These are phyloP conservation scores for Starmerella powellii DNA, from an alignment of 805 yeast genomes.

Conservation along the genomic window DNA sequence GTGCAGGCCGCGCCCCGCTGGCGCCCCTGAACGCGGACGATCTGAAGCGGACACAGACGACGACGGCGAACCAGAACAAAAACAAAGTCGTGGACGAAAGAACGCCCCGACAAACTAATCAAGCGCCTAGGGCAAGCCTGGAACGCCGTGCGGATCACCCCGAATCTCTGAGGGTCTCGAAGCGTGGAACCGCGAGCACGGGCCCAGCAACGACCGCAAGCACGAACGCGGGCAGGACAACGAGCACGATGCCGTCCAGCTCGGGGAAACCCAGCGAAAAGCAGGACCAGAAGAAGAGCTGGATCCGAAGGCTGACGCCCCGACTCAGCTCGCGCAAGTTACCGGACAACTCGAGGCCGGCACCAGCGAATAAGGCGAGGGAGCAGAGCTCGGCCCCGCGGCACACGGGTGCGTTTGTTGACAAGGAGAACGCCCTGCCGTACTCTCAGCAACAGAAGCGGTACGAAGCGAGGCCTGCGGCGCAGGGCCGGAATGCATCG, in stretches of 20 bases:
- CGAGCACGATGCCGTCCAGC: not conserved
- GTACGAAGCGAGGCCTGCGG: no score
- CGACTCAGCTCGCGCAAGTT: conserved; percentile 10
- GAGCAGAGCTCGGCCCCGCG: not conserved
- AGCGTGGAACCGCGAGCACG: conserved; percentile 2
- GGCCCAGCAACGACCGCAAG: not conserved
- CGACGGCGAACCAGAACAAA: not conserved
- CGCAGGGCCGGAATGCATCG: not conserved
- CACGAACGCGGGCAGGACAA: not conserved
- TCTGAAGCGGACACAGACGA: not conserved
- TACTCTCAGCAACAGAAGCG: no score
- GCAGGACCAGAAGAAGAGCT: conserved; percentile 12
- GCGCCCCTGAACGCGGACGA: conserved; percentile 5
- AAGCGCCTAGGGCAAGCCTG: not conserved
- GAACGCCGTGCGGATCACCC: no score
- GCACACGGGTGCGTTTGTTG: not conserved
- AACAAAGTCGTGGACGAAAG: not conserved
- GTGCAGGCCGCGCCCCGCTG: conserved; percentile 7
- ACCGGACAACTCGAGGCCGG: not conserved
- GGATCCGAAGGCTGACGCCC: conserved; percentile 21
- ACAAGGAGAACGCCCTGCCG: conserved; percentile 11
- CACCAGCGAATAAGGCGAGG: not conserved
- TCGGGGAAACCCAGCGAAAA: not conserved
- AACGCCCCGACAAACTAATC: not conserved
- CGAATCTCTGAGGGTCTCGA: not conserved